These are phyloP conservation scores for Anisodus acutangulus DNA, from an alignment of 257 asterid genomes.

Conservation along the genomic window DNA sequence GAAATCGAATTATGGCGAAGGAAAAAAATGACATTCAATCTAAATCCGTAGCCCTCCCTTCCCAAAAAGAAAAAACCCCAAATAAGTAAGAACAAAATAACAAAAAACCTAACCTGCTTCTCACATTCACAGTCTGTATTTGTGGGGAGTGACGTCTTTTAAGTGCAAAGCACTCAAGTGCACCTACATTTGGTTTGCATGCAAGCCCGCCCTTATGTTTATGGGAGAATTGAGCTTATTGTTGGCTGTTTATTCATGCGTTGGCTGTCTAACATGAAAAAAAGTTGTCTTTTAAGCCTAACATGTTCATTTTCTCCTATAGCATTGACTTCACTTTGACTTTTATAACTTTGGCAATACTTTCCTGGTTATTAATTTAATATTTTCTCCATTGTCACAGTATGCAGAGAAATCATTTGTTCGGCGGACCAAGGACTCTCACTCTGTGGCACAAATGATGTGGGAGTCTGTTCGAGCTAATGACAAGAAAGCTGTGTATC, in stretches of 20 bases:
- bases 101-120: neutral
- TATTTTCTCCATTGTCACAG: slow-evolving; percentile 48
- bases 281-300: neutral
- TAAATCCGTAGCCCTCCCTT: neutral
- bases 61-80: neutral
- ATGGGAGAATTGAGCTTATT: slow-evolving; percentile 21
- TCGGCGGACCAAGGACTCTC: slow-evolving; percentile 68
- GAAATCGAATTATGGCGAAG: neutral
- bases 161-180: neutral
- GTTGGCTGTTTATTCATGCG: neutral
- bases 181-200: slow-evolving; percentile 11
- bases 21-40: slow-evolving; percentile 9
- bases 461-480: slow-evolving; percentile 91
- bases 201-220: neutral
- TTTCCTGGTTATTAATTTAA: slow-evolving; percentile 5
- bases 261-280: neutral
- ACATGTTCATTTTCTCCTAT: slow-evolving; percentile 7
- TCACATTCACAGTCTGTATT: slow-evolving; percentile 19
- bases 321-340: slow-evolving; percentile 8
- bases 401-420: slow-evolving; percentile 90
- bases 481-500: slow-evolving; percentile 78
- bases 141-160: slow-evolving; percentile 19
- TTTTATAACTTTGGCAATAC: neutral
- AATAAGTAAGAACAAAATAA: neutral
- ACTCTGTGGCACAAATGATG: slow-evolving; percentile 63